Conservation (phyloP, 2,329 filamentous ascomycete species). For the Aspergillus melleus region DNA sequence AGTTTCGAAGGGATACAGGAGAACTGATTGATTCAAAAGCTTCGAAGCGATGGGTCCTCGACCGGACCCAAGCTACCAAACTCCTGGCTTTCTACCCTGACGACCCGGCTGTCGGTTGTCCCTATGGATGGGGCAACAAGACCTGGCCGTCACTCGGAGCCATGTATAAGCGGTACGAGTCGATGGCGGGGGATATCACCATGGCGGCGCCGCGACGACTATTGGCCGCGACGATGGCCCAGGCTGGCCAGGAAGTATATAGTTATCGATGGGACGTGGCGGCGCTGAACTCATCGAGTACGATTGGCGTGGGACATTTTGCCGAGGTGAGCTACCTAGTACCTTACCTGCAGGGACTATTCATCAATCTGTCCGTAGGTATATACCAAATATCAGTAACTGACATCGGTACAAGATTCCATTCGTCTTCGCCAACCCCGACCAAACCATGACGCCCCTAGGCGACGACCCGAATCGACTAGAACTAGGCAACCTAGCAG, state of each 20-base stretch:
- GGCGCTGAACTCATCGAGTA: constrained; percentile 25
- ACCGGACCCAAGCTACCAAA: constrained; percentile 28
- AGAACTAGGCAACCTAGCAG: constrained; percentile 28
- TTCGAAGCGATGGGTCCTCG: constrained; percentile 31
- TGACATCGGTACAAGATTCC: constrained; percentile 23
- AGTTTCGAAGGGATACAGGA: neutral
- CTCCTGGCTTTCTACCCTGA: constrained; percentile 55
- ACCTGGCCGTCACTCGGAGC: constrained; percentile 29
- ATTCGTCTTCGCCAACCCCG: constrained; percentile 33
- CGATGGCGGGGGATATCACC: constrained; percentile 31
- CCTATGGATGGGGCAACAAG: constrained; percentile 38
- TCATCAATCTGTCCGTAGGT: too few species aligned
- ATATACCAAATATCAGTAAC: too few species aligned
- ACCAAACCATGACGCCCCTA: constrained; percentile 28
- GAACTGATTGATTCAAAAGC: constrained; percentile 12
- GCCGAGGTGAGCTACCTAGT: constrained; percentile 23
- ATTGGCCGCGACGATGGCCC: constrained; percentile 27
- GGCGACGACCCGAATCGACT: constrained; percentile 26
- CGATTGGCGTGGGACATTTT: constrained; percentile 32
- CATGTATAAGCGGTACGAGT: constrained; percentile 33
- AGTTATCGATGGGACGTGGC: constrained; percentile 34
- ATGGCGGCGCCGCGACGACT: constrained; percentile 32
- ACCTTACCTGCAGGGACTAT: neutral
- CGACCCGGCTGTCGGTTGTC: constrained; percentile 49
- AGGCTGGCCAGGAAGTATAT: constrained; percentile 20